Conservation (phyloP, 306 rosid species). For the Arachis stenosperma region DNA sequence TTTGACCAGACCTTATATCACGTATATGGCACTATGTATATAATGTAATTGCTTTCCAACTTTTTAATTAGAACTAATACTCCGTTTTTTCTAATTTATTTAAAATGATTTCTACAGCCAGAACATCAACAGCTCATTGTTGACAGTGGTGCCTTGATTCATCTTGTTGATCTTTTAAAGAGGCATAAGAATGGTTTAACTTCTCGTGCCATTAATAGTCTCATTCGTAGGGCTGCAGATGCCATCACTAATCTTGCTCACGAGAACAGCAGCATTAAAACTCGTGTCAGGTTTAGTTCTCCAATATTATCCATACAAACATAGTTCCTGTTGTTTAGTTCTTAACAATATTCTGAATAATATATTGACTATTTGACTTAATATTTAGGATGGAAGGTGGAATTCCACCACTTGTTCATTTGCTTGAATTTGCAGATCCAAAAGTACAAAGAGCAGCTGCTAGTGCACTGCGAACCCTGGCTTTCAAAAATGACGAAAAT, state of each 20-base stretch:
- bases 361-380: slow-evolving; percentile 15
- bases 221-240: slow-evolving; percentile 99
- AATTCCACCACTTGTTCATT: slow-evolving; percentile 92
- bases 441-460: slow-evolving; percentile 99
- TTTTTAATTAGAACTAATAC: slow-evolving; percentile 32
- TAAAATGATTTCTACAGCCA: slow-evolving; percentile 72
- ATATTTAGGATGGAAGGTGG: slow-evolving; percentile 92
- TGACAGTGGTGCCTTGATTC: slow-evolving; percentile 78
- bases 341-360: slow-evolving; percentile 10
- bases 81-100: background rate
- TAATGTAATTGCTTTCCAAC: slow-evolving; percentile 15
- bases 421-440: slow-evolving; percentile 82
- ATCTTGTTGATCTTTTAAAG: slow-evolving; percentile 85
- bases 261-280: slow-evolving; percentile 93
- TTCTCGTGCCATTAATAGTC: slow-evolving; percentile 80
- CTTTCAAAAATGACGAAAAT: slow-evolving; percentile 93
- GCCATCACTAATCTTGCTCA: slow-evolving; percentile 98
- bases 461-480: slow-evolving; percentile 93
- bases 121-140: slow-evolving; percentile 97
- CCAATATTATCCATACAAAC: slow-evolving; percentile 22
- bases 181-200: slow-evolving; percentile 62
- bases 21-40: background rate
- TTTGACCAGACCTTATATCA: slow-evolving; percentile 18
- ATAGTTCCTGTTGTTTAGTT: slow-evolving; percentile 20
- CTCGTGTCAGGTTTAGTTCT: slow-evolving; percentile 82